These are phyloP conservation scores for Gamsiella multidivaricata DNA, from an alignment of 192 early-diverging fungal genomes.

Conservation along the genomic window DNA sequence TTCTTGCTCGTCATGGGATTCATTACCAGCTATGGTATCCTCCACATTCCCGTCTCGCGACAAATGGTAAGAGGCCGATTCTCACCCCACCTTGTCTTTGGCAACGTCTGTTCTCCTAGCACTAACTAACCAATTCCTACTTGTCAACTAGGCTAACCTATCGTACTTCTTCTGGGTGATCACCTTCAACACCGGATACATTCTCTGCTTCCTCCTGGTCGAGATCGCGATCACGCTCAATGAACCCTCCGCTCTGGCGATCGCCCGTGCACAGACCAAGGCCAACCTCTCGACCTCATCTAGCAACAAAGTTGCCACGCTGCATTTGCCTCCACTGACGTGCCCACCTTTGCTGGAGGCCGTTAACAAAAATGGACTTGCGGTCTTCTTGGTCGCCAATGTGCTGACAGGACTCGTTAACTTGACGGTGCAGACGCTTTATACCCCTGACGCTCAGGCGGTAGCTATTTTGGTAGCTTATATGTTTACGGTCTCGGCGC, in stretches of 20 bases:
- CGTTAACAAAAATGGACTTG: constrained; percentile 86
- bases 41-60: constrained; percentile 73
- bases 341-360: constrained; percentile 71
- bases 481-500: constrained; percentile 59
- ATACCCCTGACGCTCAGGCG: constrained; percentile 55
- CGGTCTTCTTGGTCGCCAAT: constrained; percentile 90
- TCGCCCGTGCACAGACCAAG: constrained; percentile 37
- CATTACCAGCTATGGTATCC: constrained; percentile 61
- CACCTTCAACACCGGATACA: constrained; percentile 72
- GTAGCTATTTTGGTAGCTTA: constrained; percentile 64
- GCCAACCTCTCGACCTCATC: constrained; percentile 54
- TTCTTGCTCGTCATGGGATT: constrained; percentile 60
- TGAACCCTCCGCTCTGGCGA: constrained; percentile 35
- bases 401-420: constrained; percentile 89
- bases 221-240: constrained; percentile 55
- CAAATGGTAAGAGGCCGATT: constrained; percentile 63
- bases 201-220: constrained; percentile 70
- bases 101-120: neutral
- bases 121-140: neutral
- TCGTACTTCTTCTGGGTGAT: constrained; percentile 85
- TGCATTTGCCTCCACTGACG: constrained; percentile 53
- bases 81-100: neutral
- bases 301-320: constrained; percentile 57
- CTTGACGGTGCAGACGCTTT: constrained; percentile 81
- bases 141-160: constrained; percentile 65